Conservation (phyloP, 176 grass and related monocot species). For the Microstegium vimineum region DNA sequence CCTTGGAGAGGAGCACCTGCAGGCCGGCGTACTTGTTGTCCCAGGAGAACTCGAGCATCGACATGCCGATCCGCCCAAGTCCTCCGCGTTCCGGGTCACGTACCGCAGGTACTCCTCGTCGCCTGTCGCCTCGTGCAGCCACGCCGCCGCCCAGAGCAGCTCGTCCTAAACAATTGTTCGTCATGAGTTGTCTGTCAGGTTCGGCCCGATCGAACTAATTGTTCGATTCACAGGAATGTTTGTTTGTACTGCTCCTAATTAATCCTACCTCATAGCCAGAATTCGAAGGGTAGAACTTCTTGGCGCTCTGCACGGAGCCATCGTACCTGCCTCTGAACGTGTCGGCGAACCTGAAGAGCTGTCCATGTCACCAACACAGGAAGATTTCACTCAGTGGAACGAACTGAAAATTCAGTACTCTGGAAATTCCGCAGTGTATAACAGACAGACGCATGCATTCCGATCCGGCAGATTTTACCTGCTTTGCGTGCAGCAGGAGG, state of each 20-base stretch:
- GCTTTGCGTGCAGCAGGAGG: constrained; percentile 74
- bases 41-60: constrained; percentile 84
- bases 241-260: too few relatives aligned
- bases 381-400: not conserved
- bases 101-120: constrained; percentile 69
- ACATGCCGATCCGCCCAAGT: constrained; percentile 68
- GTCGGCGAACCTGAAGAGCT: constrained; percentile 87
- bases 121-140: constrained; percentile 83
- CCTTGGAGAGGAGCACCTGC: constrained; percentile 84
- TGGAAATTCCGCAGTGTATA: not conserved
- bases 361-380: not conserved
- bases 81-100: constrained; percentile 50
- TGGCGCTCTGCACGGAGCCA: constrained; percentile 44
- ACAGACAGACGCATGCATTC: not conserved
- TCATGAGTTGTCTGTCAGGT: not conserved
- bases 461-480: constrained; percentile 30
- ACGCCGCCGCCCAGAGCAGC: constrained; percentile 78
- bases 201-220: not conserved
- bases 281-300: constrained; percentile 84
- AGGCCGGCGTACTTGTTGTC: constrained; percentile 96
- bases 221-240: not conserved
- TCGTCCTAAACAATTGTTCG: constrained; percentile 49
- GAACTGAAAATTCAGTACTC: not conserved
- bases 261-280: constrained; percentile 59
- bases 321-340: constrained; percentile 78